Evolutionary conservation across 495 filamentous ascomycete species (phyloP), one percentile per base, ranked within the genome.

Genomic region (Hypoxylon crocopeplum): DNA sequence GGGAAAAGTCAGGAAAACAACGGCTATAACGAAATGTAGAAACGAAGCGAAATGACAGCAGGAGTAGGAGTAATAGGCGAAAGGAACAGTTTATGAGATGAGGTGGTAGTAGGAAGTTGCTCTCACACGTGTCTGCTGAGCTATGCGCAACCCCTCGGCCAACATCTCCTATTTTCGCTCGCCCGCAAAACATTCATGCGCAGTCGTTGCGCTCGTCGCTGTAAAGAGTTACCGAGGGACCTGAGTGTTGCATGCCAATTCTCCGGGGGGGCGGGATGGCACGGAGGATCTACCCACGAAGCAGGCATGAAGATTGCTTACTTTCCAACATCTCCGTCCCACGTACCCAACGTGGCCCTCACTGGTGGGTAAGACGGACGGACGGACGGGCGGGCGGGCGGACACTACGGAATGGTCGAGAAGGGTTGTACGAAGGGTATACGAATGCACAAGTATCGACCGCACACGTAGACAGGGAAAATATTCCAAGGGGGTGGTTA

Each of bases 171-270:
- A n/a, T n/a, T 38, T 19, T 5, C 6, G 15, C 8, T 4, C 13
- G n/a, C 32, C 3, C 15, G 13, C 13, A 16, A 5, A n/a, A 5
- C 15, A 5, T 38, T 7, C 13, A 1, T 17, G 17, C 15, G n/a
- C n/a, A 34, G 15, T 45, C 16, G 16, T 24, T 32, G 51, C 38
- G 25, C 29, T 46, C 22, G 42, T 19, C 50, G 32, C 52, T 52
- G 33, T 50, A 47, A 48, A 48, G 15, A 47, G 25, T 36, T 56
- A 56, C 52, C 52, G 59, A 62, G 37, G 20, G 12, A 29, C 5
- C 32, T 12, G n/a, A 3, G n/a, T 10, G 15, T 15, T 50, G 51
- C 36, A 56, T 34, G 12, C 40, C 45, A 44, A 50, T n/a, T 3
- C 24, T 27, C 24, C 24, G 24, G 24, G 24, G 24, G 24, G 24